Conservation (phyloP, 345 rosid genomes). For the Populus ilicifolia region DNA sequence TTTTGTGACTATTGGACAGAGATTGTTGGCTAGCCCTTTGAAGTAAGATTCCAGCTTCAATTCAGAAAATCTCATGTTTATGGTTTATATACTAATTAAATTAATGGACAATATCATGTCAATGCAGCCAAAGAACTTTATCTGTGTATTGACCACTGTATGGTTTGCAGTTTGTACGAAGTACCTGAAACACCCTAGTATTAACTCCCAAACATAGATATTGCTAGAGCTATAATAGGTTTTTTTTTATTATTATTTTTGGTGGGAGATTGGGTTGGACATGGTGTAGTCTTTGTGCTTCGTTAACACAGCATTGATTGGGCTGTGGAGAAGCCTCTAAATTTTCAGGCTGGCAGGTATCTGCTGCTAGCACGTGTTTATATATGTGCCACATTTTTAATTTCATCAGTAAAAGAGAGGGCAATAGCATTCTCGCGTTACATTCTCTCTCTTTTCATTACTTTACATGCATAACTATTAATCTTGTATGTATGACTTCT, state of each 20-base stretch:
- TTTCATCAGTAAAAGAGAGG: neutral
- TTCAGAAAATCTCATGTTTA: neutral
- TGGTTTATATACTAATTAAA: neutral
- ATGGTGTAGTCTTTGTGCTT: too few relatives aligned
- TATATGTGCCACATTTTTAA: neutral
- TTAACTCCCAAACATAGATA: too few relatives aligned
- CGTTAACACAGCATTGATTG: neutral
- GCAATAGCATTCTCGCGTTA: neutral
- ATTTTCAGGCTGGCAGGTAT: neutral
- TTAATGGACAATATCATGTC: too few relatives aligned
- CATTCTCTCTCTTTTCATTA: neutral
- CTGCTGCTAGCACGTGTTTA: neutral
- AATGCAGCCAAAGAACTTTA: too few relatives aligned
- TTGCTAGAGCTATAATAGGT: too few relatives aligned
- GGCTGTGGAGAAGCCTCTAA: neutral
- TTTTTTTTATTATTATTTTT: too few relatives aligned
- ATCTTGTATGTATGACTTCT: neutral
- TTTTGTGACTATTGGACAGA: slow-evolving; percentile 96
- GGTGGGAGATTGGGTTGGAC: too few relatives aligned
- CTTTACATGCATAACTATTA: neutral
- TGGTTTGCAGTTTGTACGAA: too few relatives aligned
- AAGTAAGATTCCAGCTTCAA: slow-evolving; percentile 42
- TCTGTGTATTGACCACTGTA: too few relatives aligned
- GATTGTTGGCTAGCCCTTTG: slow-evolving; percentile 88
- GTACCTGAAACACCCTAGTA: too few relatives aligned